phyloP scores from a whole-genome alignment of 1,139 yeast genomes.

The Yamadazyma diddensiae region DNA sequence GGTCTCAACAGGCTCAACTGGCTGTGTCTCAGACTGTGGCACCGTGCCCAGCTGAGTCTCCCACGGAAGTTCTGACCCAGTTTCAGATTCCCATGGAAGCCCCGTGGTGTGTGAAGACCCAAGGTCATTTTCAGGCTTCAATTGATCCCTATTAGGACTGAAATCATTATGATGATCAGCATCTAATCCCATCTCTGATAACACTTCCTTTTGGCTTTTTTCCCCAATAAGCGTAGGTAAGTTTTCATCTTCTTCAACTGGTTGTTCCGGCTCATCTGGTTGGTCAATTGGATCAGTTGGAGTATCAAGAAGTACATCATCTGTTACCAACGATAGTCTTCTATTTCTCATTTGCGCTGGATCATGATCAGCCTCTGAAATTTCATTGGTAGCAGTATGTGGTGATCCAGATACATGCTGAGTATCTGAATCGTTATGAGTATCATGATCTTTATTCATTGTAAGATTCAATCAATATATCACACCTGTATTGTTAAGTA shows the following conservation, averaged over 20 bases:
- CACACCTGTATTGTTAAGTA: not conserved
- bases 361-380: not conserved
- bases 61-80: conserved; percentile 4
- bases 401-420: no score
- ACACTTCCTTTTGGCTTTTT: conserved; percentile 9
- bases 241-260: not conserved
- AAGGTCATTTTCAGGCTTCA: conserved; percentile 2
- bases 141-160: conserved; percentile 4
- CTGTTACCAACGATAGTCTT: conserved; percentile 6
- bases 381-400: not conserved
- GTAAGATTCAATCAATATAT: no score
- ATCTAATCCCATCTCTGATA: conserved; percentile 11
- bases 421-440: no score
- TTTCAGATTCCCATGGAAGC: conserved; percentile 1
- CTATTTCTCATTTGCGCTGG: conserved; percentile 1
- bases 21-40: not conserved
- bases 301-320: conserved; percentile 1
- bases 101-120: not conserved
- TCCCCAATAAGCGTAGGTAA: conserved; percentile 14
- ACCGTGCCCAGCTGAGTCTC: not conserved
- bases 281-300: no score
- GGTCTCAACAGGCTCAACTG: no score
- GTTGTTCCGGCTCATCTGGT: not conserved
- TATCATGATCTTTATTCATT: no score
- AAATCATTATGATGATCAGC: conserved; percentile 1